Base-by-base conservation (phyloP, 1,139 yeast species). In the Geotrichum cucujoidarum region DNA sequence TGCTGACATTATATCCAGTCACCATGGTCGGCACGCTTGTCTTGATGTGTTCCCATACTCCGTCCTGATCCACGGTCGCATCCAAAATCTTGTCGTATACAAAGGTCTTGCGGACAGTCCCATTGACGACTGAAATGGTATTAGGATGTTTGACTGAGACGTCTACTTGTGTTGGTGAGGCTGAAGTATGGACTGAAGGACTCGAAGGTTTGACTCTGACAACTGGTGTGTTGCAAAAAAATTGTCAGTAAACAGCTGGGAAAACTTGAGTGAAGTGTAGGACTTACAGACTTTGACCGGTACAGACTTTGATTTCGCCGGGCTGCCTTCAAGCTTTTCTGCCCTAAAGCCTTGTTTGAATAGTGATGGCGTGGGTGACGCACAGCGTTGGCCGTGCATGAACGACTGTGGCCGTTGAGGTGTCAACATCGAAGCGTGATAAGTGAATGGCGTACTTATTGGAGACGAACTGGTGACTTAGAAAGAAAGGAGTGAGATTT, bases 1-100 rank as follows among this genome's bases (percentile, higher is more conserved):
- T 51, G 1, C 63, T 54, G 18, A 60, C 63, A 43, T 61, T 61
- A 43, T 57, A 60, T 1, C 64, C 65, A 21, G 55, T 51, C 2
- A 60, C 40, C 31, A 58, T 48, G 17, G 52, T 43, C 36, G 48
- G 34, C 1, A 56, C 48, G 14, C 59, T 47, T 2, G 43, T 43
- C 3, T 48, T 38, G 7, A 61, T 43, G 44, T 60, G 49, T 16
- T 43, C 43, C 54, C 55, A 60, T 18, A 61, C 52, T 1, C 55
- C 61, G 13, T 40, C 35, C 48, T 60, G 65, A 1, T 20, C 24
- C 16, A 21, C 38, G 11, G 17, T 16, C n/a, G 18, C 38, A 5
- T 21, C 38, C 2, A 35, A 16, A 8, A 35, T 20, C 20, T 35
- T 13, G 16, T 35, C 38, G 14, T 35, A 35, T 11, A 35, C 27